Evolutionary conservation across 2,329 filamentous ascomycete genomes (phyloP), one percentile per base, ranked within the genome.

Genomic region (Trichoderma asperellum): DNA sequence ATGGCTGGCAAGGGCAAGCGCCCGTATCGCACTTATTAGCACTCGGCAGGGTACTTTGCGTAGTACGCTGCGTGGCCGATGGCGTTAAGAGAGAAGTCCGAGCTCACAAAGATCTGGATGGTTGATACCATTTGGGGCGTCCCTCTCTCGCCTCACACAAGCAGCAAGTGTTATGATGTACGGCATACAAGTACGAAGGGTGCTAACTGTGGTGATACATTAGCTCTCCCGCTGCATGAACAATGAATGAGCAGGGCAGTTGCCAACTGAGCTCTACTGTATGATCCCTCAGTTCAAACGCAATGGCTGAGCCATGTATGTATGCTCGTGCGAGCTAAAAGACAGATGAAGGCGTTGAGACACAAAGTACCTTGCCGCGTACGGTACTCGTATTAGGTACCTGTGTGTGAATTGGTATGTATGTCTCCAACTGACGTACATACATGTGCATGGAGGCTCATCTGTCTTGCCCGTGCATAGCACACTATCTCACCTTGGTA

Each of bases 161-260:
- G 37, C 35, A 58, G 34, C 52, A 58, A 29, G 55, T 58, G 63
- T 35, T n/a, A 65, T 40, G 60, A 69, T 40, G 40, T 47, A 65
- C 43, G 37, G 56, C 53, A 55, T 43, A 32, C 56, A 27, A 37
- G 32, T 11, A 18, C 53, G 3, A 40, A 40, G 37, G 5, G 37
- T 57, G 27, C 62, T 47, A 47, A 47, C 47, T 47, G 68, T 56
- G 35, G 55, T 56, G 68, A 58, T 71, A 72, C 72, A 70, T 74
- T 73, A 72, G 73, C 72, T 70, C 69, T 73, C 71, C 72, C 70
- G 71, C 68, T 68, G 64, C 65, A n/a, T 49, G 40, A 49, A 24
- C 52, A 49, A 49, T 29, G 55, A 47, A 27, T 27, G 24, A 43
- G 40, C 5, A 43, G 62, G 63, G 40, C 12, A n/a, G 3, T 49